Evolutionary conservation across 2,329 filamentous ascomycete species (phyloP).

Genomic region (Hypoxylon sp.): DNA sequence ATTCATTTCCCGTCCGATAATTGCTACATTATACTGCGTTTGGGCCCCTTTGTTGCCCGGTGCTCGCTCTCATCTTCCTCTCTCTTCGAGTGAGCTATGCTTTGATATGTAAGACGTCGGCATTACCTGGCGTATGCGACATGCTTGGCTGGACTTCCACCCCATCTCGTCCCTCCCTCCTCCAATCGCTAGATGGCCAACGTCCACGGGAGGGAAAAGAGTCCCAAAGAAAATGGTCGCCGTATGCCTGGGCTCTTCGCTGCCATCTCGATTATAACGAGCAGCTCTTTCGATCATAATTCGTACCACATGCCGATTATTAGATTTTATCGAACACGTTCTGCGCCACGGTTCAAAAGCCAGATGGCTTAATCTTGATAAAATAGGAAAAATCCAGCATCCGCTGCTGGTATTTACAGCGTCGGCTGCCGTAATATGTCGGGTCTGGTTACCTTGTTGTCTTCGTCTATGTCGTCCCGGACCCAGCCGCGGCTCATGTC

Average conservation of each 20-base stretch:
- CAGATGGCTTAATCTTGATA: not conserved
- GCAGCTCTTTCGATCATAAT: not conserved
- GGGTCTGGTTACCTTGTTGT: constrained; percentile 16
- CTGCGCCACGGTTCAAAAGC: not conserved
- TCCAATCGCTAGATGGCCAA: not conserved
- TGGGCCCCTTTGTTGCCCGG: not conserved
- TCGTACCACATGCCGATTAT: not conserved
- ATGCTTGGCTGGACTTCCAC: not conserved
- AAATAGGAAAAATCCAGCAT: not conserved
- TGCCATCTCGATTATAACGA: not conserved
- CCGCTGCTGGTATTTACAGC: constrained; percentile 9
- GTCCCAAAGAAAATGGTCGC: not conserved
- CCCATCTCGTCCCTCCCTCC: not conserved
- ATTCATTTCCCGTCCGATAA: not conserved
- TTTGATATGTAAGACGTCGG: not conserved
- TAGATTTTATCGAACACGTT: not conserved
- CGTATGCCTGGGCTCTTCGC: not conserved
- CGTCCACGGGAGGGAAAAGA: not conserved
- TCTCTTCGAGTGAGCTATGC: not conserved
- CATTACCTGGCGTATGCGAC: not conserved
- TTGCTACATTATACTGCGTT: not conserved
- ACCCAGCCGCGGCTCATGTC: constrained; percentile 67
- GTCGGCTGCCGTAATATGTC: constrained; percentile 32
- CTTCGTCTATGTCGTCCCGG: constrained; percentile 22
- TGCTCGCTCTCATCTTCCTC: not conserved